phyloP scores from a whole-genome alignment of 495 filamentous ascomycete species.

The Penicillium dipodomyicola region DNA sequence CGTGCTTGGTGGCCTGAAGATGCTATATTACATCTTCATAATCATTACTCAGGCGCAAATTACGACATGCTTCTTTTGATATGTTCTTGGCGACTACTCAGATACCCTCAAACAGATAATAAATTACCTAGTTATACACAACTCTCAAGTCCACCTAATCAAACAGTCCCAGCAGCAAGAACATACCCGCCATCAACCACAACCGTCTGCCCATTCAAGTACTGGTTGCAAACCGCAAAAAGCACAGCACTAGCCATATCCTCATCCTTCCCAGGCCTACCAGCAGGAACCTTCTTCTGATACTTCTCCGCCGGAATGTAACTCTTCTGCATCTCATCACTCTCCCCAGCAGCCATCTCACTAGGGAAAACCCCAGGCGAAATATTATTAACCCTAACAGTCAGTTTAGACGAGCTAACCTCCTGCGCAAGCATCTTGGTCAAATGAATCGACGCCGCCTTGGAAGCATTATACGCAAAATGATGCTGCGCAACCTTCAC shows the following conservation, averaged over 20 bases:
- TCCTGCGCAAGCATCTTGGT: constrained; percentile 55
- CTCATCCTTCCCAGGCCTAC: constrained; percentile 63
- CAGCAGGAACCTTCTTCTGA: constrained; percentile 54
- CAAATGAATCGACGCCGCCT: constrained; percentile 52
- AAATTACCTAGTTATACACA: background rate
- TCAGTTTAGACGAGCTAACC: constrained; percentile 39
- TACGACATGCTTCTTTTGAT: background rate
- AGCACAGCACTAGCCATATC: constrained; percentile 72
- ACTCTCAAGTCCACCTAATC: background rate
- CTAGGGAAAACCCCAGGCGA: constrained; percentile 55
- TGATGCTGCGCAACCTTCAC: constrained; percentile 51
- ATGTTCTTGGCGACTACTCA: background rate
- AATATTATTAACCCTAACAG: constrained; percentile 52
- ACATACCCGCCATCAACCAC: constrained; percentile 65
- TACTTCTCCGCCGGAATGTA: constrained; percentile 60
- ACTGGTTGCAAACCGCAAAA: constrained; percentile 63
- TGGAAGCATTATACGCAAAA: constrained; percentile 53
- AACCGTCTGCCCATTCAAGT: constrained; percentile 67
- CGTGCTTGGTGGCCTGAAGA: background rate
- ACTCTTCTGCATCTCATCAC: constrained; percentile 62
- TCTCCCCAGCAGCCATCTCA: constrained; percentile 55
- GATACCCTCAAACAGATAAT: background rate
- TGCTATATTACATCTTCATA: background rate
- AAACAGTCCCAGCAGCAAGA: constrained; percentile 34
- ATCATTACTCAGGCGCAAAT: background rate